These are phyloP conservation scores for Xerocomellus chrysenteron DNA, from an alignment of 768 basidiomycete genomes.

Conservation along the genomic window DNA sequence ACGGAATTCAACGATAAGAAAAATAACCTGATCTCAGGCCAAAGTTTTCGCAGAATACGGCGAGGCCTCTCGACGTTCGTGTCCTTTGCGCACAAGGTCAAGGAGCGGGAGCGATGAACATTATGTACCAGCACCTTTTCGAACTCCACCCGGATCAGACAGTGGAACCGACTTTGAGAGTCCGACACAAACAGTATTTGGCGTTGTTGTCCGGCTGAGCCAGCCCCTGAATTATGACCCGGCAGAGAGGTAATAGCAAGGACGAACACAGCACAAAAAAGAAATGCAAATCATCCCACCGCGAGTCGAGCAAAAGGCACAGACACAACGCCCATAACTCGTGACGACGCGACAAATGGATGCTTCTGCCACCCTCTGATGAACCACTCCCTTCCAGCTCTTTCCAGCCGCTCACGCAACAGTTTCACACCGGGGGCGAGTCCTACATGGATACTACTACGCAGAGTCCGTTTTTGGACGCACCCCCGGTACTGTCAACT, in stretches of 20 bases:
- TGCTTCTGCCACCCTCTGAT: conserved; percentile 50
- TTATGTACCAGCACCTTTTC: too few species aligned
- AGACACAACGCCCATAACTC: conserved; percentile 36
- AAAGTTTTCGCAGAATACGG: too few species aligned
- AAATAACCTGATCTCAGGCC: too few species aligned
- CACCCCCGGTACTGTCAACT: conserved; percentile 68
- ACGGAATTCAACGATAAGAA: too few species aligned
- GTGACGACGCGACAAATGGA: conserved; percentile 84
- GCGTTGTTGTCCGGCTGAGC: too few species aligned
- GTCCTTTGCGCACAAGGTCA: too few species aligned
- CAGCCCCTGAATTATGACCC: too few species aligned
- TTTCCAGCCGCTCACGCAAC: conserved; percentile 30
- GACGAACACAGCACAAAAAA: conserved; percentile 52
- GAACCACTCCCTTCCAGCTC: conserved; percentile 30
- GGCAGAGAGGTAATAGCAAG: conserved; percentile 29
- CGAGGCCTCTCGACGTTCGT: too few species aligned
- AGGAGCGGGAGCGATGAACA: too few species aligned
- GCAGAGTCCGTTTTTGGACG: conserved; percentile 50
- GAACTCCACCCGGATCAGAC: too few species aligned
- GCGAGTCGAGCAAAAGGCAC: conserved; percentile 36
- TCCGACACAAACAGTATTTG: too few species aligned
- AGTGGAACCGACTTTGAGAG: too few species aligned
- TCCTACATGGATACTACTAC: conserved; percentile 61
- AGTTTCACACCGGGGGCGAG: conserved; percentile 40
- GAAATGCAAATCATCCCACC: conserved; percentile 49